phyloP scores from a whole-genome alignment of 225 moss, liverwort and hornwort species.

The Physcomitrium patens region DNA sequence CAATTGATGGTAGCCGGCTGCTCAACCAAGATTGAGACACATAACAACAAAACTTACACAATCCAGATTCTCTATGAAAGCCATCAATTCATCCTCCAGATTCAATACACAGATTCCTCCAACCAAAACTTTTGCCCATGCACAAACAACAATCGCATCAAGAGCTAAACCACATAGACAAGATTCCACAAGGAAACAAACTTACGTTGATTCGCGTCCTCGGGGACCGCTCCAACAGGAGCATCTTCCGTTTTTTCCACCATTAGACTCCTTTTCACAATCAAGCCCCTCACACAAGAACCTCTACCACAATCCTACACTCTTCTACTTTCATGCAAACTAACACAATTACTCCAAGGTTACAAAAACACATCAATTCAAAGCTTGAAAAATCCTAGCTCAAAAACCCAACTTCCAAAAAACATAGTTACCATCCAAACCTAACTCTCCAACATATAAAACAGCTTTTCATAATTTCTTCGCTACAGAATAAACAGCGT shows the following conservation, averaged over 20 bases:
- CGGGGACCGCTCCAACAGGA: conserved; percentile 70
- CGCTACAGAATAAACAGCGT: too few relatives aligned
- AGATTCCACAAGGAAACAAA: not conserved
- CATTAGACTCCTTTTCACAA: conserved; percentile 31
- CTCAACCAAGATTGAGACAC: too few relatives aligned
- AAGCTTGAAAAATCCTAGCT: not conserved
- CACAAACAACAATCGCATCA: not conserved
- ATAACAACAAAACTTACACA: not conserved
- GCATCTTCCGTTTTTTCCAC: conserved; percentile 52
- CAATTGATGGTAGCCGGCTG: not conserved
- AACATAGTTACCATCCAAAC: not conserved
- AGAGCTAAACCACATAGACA: not conserved
- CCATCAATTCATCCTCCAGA: not conserved
- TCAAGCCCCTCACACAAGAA: not conserved
- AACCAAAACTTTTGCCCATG: not conserved
- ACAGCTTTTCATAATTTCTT: too few relatives aligned
- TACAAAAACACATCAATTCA: conserved; percentile 11
- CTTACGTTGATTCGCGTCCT: conserved; percentile 89
- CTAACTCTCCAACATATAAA: not conserved
- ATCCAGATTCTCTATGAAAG: not conserved
- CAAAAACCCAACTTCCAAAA: not conserved
- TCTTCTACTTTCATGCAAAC: not conserved
- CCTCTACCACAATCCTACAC: not conserved
- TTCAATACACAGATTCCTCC: not conserved
- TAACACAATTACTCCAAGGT: not conserved